Percentiles rank a stretch among this genome's conserved stretches.
phyloP scores from a whole-genome alignment of 2,329 filamentous ascomycete genomes.

The Epichloe festucae region DNA sequence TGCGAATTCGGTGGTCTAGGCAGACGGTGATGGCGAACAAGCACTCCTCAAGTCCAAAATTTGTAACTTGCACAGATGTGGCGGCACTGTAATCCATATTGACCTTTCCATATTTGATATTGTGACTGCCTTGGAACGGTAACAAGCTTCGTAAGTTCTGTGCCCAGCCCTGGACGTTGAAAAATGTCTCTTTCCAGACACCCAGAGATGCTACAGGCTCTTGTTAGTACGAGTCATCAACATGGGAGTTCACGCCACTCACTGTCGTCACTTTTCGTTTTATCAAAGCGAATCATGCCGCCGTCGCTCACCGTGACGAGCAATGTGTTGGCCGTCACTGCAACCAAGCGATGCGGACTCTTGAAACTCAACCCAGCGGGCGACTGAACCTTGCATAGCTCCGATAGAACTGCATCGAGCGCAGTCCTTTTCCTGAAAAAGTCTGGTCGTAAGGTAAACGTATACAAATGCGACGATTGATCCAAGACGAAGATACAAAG shows the following conservation, averaged over 20 bases:
- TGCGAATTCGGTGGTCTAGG: constrained; percentile 75
- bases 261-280: constrained; percentile 37
- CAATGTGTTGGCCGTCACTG: constrained; percentile 59
- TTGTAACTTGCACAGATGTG: constrained; percentile 45
- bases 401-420: constrained; percentile 59
- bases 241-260: constrained; percentile 12
- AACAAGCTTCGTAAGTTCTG: constrained; percentile 54
- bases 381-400: constrained; percentile 62
- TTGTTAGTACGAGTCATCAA: not conserved
- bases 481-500: constrained; percentile 72
- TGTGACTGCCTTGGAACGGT: constrained; percentile 51
- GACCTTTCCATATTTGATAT: constrained; percentile 47
- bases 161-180: constrained; percentile 60
- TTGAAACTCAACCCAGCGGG: constrained; percentile 67
- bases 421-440: constrained; percentile 61
- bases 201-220: constrained; percentile 12
- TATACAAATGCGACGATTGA: constrained; percentile 66
- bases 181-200: constrained; percentile 58
- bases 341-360: constrained; percentile 67
- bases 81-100: constrained; percentile 57
- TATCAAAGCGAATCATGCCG: constrained; percentile 57
- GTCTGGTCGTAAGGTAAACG: constrained; percentile 69
- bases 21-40: constrained; percentile 65
- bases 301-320: constrained; percentile 74
- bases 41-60: constrained; percentile 34